Evolutionary conservation across 768 basidiomycete genomes (phyloP), one percentile per base, ranked within the genome.

Genomic region (Lentinus tigrinus): DNA sequence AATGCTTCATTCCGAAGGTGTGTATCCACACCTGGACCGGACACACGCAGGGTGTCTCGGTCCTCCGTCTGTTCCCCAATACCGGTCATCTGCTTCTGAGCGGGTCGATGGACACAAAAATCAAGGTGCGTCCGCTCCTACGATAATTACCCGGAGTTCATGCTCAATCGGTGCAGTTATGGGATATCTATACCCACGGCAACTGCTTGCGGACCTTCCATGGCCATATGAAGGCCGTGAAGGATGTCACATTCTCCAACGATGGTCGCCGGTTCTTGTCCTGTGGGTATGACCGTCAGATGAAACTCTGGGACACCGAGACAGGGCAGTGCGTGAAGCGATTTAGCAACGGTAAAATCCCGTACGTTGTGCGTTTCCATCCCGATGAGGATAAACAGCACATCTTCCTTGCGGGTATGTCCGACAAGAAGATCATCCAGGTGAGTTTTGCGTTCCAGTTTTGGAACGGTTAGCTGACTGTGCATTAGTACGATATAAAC

Each of bases 271-370:
- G 80, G 62, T 98, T 99, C 78, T 72, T 99, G 48, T 95, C 92
- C 16, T 96, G 95, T 63, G 88, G 85, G 50, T 98, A 97, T 67
- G 97, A 99, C 73, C 89, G 95, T 50, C 90, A 94, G 70, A 95
- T 98, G 87, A 99, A 99, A 74, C 80, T 98, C 13, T 99, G 97
- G 97, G 96, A 99, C 67, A 98, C 97, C 19, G 97, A 99, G 75
- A 98, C 97, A 0, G 96, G 95, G 1, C 93, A 98, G 76, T 98
- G 97, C 75, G 74, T 97, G 59, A 91, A 98, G 72, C 89, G 95
- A 7, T 99, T 98, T 75, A 89, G 91, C 63, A 98, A 98, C 67
- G 97, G 96, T 62, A 98, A 98, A 78, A 95, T 95, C 19, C 95
- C 97, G 11, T 95, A 98, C 70, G 94, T 96, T 50, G 81, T 98